phyloP scores from a whole-genome alignment of 1,284 basidiomycete genomes.

The Tremellales sp. region DNA sequence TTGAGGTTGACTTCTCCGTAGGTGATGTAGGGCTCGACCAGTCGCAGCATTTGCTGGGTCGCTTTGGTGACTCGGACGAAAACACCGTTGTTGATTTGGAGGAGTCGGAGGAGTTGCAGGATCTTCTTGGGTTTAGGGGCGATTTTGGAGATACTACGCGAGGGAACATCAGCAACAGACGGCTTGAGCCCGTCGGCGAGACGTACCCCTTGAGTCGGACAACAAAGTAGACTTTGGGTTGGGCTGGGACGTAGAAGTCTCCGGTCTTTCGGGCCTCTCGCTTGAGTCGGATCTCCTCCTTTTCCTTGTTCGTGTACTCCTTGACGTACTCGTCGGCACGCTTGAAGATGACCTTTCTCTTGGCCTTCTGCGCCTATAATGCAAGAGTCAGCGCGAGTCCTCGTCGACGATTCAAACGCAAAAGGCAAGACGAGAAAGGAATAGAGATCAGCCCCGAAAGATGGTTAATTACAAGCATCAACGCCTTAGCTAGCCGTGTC shows the following conservation, averaged over 20 bases:
- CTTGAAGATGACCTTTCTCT: slow-evolving; percentile 99
- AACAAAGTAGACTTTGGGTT: slow-evolving; percentile 98
- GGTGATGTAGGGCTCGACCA: slow-evolving; percentile 95
- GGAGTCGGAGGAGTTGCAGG: slow-evolving; percentile 93
- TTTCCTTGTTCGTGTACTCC: slow-evolving; percentile 89
- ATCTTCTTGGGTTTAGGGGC: slow-evolving; percentile 99
- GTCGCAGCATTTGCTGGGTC: slow-evolving; percentile 95
- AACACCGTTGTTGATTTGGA: slow-evolving; percentile 99
- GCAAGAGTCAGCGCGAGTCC: slow-evolving; percentile 15
- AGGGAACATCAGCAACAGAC: slow-evolving; percentile 5
- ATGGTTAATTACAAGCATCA: slow-evolving; percentile 88
- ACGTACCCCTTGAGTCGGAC: slow-evolving; percentile 90
- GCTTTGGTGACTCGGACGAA: slow-evolving; percentile 97
- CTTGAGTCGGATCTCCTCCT: slow-evolving; percentile 94
- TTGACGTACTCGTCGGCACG: slow-evolving; percentile 97
- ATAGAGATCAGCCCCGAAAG: slow-evolving; percentile 84
- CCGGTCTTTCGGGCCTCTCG: slow-evolving; percentile 86
- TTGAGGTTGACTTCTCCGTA: slow-evolving; percentile 93
- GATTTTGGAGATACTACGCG: slow-evolving; percentile 92
- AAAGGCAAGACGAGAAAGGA: slow-evolving; percentile 14
- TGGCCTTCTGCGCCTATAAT: slow-evolving; percentile 73
- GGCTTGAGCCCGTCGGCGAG: not conserved
- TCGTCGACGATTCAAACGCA: slow-evolving; percentile 4
- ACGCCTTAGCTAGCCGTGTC: slow-evolving; percentile 51
- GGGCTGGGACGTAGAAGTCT: slow-evolving; percentile 95